These are phyloP conservation scores for Chalaropsis ovoidea DNA, from an alignment of 2,329 filamentous ascomycete species.

Conservation along the genomic window DNA sequence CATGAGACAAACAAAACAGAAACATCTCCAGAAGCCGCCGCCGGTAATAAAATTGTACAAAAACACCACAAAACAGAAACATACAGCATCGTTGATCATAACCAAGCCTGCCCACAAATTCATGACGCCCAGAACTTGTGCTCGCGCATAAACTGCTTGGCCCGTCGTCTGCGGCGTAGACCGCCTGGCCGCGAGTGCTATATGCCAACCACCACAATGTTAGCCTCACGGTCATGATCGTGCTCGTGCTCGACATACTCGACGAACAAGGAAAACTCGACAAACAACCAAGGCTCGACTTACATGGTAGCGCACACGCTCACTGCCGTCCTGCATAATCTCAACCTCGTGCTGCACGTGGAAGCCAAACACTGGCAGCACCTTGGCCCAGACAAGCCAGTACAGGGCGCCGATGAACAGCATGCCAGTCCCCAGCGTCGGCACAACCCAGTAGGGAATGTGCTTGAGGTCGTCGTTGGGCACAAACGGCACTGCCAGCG, in stretches of 20 bases:
- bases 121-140: neutral
- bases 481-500: slow-evolving; percentile 46
- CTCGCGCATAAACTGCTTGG: neutral
- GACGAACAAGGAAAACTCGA: neutral
- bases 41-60: neutral
- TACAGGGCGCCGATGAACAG: slow-evolving; percentile 43
- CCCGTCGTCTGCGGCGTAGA: neutral
- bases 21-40: neutral
- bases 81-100: neutral
- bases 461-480: slow-evolving; percentile 42
- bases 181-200: slow-evolving; percentile 18
- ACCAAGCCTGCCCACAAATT: neutral
- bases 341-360: slow-evolving; percentile 20
- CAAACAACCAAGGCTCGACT: neutral
- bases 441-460: slow-evolving; percentile 49
- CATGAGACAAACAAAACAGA: neutral
- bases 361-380: slow-evolving; percentile 34
- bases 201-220: no score
- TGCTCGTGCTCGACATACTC: neutral
- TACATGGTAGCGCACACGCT: slow-evolving; percentile 23
- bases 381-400: slow-evolving; percentile 44
- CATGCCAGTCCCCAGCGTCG: slow-evolving; percentile 45
- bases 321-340: slow-evolving; percentile 19
- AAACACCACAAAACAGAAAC: neutral
- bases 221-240: no score